phyloP scores from a whole-genome alignment of 2,329 filamentous ascomycete genomes.

The Penicillium sp. region DNA sequence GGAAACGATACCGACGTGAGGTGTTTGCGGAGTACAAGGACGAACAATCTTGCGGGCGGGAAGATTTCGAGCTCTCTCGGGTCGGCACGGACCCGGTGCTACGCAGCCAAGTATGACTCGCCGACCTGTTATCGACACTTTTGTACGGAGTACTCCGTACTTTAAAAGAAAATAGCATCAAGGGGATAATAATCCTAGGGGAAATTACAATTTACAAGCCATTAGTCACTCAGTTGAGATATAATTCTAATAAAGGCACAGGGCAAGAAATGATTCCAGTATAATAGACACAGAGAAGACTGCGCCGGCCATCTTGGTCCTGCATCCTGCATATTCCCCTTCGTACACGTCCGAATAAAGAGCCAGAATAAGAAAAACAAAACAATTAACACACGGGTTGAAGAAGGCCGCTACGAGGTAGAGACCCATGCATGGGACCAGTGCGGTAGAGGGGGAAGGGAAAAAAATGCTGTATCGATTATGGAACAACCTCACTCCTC shows the following conservation, averaged over 20 bases:
- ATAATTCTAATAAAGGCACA: constrained; percentile 1
- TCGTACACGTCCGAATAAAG: constrained; percentile 30
- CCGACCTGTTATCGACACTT: background rate
- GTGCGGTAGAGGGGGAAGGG: constrained; percentile 10
- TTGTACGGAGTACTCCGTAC: too few relatives aligned
- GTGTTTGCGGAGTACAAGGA: constrained; percentile 10
- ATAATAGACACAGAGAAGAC: constrained; percentile 29
- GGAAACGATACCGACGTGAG: constrained; percentile 1
- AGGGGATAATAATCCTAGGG: background rate
- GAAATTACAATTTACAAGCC: background rate
- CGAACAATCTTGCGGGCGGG: constrained; percentile 20
- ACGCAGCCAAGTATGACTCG: background rate
- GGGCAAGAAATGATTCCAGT: constrained; percentile 26
- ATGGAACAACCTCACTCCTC: constrained; percentile 13
- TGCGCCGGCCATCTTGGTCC: constrained; percentile 28
- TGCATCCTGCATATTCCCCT: constrained; percentile 29
- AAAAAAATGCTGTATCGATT: constrained; percentile 24
- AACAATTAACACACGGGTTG: constrained; percentile 32
- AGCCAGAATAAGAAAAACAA: constrained; percentile 17
- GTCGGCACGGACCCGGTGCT: constrained; percentile 27
- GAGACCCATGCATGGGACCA: constrained; percentile 18
- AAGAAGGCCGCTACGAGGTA: constrained; percentile 23
- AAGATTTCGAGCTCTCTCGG: constrained; percentile 32
- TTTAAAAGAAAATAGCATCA: background rate
- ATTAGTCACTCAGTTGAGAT: background rate